Percentiles rank a stretch among this genome's conserved stretches.
These are phyloP conservation scores for Ustanciosporium gigantosporum DNA, from an alignment of 1,284 basidiomycete genomes.

Conservation along the genomic window DNA sequence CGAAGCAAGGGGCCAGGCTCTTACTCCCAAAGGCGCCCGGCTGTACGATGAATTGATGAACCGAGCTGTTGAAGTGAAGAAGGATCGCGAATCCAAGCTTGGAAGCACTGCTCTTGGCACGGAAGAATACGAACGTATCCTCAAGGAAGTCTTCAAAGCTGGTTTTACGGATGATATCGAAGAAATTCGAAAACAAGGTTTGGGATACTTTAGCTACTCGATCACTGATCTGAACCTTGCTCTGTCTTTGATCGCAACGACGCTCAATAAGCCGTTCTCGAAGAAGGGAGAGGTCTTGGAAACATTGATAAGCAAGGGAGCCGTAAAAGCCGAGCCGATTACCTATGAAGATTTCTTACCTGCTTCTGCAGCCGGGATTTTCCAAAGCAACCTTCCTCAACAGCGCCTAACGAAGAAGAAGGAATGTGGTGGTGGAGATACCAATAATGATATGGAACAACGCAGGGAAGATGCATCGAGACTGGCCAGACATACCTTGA, in stretches of 20 bases:
- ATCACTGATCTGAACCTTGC: constrained; percentile 6
- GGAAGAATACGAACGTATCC: constrained; percentile 30
- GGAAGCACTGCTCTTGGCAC: constrained; percentile 18
- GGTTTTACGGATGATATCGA: constrained; percentile 56
- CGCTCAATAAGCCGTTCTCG: too few relatives aligned
- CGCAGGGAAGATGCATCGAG: background rate
- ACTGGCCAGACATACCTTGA: constrained; percentile 1
- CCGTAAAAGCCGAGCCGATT: constrained; percentile 58
- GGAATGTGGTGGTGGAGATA: too few relatives aligned
- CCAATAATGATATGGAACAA: background rate
- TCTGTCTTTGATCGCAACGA: constrained; percentile 2
- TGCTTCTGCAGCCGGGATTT: constrained; percentile 63
- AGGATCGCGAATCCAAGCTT: constrained; percentile 37
- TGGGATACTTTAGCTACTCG: constrained; percentile 41
- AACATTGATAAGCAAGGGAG: constrained; percentile 52
- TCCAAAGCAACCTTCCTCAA: constrained; percentile 60
- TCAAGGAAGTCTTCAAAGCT: constrained; percentile 49
- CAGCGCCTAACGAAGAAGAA: too few relatives aligned
- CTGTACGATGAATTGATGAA: constrained; percentile 22
- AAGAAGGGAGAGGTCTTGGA: background rate
- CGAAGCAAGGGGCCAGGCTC: constrained; percentile 62
- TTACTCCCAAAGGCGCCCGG: constrained; percentile 60
- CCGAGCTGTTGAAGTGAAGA: constrained; percentile 56
- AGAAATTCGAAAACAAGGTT: constrained; percentile 57
- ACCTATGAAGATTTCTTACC: constrained; percentile 64